Percentiles rank a stretch among this genome's conserved stretches.
These are phyloP conservation scores for Trametes versicolor DNA, from an alignment of 1,284 basidiomycete species.

Conservation along the genomic window DNA sequence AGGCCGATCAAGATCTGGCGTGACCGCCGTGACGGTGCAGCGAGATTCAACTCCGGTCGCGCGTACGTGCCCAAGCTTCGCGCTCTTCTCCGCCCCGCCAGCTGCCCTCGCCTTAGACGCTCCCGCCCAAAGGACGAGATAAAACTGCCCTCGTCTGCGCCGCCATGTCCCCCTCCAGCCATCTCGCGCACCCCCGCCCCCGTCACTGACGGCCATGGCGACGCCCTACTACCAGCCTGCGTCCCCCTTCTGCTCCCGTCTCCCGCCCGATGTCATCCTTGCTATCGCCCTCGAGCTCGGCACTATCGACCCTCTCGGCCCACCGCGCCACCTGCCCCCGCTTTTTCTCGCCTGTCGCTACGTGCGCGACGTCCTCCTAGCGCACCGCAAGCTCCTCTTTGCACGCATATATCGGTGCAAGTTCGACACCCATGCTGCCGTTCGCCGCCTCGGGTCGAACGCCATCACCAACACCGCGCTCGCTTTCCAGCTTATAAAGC, in stretches of 20 bases:
- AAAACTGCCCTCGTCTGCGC: conserved; percentile 19
- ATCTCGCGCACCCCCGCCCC: conserved; percentile 23
- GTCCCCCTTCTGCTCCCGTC: conserved; percentile 41
- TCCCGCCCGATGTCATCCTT: conserved; percentile 74
- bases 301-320: conserved; percentile 51
- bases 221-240: conserved; percentile 31
- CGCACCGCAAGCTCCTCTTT: conserved; percentile 65
- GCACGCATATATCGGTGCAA: conserved; percentile 64
- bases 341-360: conserved; percentile 59
- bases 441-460: conserved; percentile 60
- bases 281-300: conserved; percentile 62
- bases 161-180: conserved; percentile 29
- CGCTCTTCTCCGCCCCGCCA: conserved; percentile 28
- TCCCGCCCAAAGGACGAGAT: conserved; percentile 10
- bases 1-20: conserved; percentile 14
- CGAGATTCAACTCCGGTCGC: background rate
- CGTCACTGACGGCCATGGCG: conserved; percentile 21
- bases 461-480: conserved; percentile 52
- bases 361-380: conserved; percentile 48
- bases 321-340: conserved; percentile 54
- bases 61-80: conserved; percentile 9
- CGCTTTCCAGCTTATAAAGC: conserved; percentile 56
- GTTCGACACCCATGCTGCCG: conserved; percentile 68
- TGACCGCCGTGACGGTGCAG: background rate
- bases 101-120: conserved; percentile 21